Base-by-base conservation (phyloP, 345 rosid genomes). In the Syzygium oleosum region DNA sequence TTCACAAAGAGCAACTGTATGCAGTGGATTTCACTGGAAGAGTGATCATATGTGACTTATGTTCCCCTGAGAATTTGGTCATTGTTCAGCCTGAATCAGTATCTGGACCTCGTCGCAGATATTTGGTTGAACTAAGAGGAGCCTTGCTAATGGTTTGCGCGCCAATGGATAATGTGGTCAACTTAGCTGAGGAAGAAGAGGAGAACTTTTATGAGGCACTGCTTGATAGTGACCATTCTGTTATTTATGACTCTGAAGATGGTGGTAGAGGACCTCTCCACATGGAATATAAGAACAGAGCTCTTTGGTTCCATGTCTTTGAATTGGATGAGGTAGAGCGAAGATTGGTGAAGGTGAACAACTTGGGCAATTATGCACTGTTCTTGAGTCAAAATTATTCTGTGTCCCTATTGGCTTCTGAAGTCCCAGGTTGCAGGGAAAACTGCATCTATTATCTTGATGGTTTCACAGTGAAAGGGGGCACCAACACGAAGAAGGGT, bases 21-120 rank as follows among this genome's bases (percentile, higher is more conserved):
- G 87, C 87, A n/a, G 68, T 85, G 29, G 87, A 85, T 85, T 56
- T 22, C 9, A 61, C 78, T 25, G 68, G 87, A 49, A 85, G 87
- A 85, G 51, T 85, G 43, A 61, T 59, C 38, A 61, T 56, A 12
- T 59, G 87, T 85, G 79, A 85, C 87, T 63, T 59, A 34, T 46
- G 51, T 16, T 85, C 51, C 31, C 79, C 87, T 25, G 53, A 59
- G 63, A 61, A 58, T 46, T 55, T 85, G n/a, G 55, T 27, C 52
- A 61, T 46, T 14, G 63, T 85, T 56, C 52, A 49, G 79, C 87
- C 80, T 38, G 49, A 34, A 9, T 68, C 79, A 34, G 80, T 34
- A 34, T 34, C 79, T 34, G 80, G 80, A 73, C 46, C 80, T 34
- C 80, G 80, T 46, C 80, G 80, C 46, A 73, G 80, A 73, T 73